Percentiles rank a stretch among this genome's conserved stretches.
Evolutionary conservation across 1,139 yeast genomes (phyloP).

Genomic region (Candida glucosophila): DNA sequence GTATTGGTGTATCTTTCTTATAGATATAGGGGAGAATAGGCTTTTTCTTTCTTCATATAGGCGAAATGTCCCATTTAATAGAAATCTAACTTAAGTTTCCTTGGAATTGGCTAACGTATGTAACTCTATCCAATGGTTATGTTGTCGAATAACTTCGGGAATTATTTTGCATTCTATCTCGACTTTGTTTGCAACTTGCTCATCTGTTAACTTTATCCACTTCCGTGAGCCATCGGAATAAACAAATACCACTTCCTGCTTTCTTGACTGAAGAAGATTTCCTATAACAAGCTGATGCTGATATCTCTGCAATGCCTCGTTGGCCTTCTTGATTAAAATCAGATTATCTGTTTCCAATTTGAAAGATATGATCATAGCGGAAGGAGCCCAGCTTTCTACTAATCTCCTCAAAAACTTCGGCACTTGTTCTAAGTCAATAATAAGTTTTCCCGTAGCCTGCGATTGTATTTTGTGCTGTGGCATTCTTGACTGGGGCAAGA

Average conservation of each 20-base stretch:
- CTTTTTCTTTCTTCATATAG: background rate
- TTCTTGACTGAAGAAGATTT: conserved; percentile 81
- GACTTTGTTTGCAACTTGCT: conserved; percentile 25
- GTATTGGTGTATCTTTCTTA: conserved; percentile 72
- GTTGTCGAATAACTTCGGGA: conserved; percentile 62
- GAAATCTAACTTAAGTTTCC: background rate
- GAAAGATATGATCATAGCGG: conserved; percentile 90
- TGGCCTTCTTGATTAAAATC: conserved; percentile 67
- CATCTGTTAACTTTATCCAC: conserved; percentile 46
- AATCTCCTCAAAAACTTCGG: conserved; percentile 85
- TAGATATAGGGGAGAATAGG: conserved; percentile 1
- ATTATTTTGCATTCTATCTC: conserved; percentile 75
- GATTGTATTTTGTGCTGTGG: conserved; percentile 95
- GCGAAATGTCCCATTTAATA: no score
- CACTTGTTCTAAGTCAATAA: conserved; percentile 86
- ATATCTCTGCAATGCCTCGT: conserved; percentile 71
- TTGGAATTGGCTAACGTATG: conserved; percentile 2
- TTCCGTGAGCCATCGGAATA: conserved; percentile 32
- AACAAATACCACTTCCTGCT: conserved; percentile 82
- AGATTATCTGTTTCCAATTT: conserved; percentile 82
- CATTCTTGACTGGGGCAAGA: conserved; percentile 73
- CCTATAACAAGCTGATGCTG: conserved; percentile 95
- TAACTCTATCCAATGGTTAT: conserved; percentile 47
- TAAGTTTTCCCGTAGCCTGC: conserved; percentile 57
- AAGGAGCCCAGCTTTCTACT: conserved; percentile 92